Base-by-base conservation (phyloP, 768 basidiomycete species). In the Amanita rubescens region DNA sequence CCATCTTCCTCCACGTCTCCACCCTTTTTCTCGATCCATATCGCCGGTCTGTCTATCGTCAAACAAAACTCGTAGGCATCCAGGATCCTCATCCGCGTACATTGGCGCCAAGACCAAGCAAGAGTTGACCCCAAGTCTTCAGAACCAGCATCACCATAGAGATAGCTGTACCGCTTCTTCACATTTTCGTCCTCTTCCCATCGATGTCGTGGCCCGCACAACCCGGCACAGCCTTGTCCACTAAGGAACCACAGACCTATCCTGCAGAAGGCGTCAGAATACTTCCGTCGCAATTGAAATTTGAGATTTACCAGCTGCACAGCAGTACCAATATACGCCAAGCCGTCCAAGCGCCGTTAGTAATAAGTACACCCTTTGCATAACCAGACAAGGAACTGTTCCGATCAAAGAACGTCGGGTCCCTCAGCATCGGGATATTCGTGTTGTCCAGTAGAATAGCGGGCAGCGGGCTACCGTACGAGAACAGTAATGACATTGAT, bases 51-150 rank as follows among this genome's bases (percentile, higher is more conserved):
- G 11, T 63, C 66, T 4, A 67, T 61, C 7, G 69, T 72, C 25
- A 79, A 67, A 63, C 93, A 94, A 59, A 93, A 86, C 58, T 93
- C 87, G 62, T 81, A 92, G 0, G 86, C 85, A 51, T 89, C 88
- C 59, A 84, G 80, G 24, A 94, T 74, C 41, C 92, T 77, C 58
- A 78, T 65, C 19, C 82, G 75, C 2, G 90, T 88, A 57, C 77
- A 72, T 52, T 85, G 81, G 45, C 81, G 76, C 92, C 92, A 94
- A 51, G 71, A 71, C 91, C 92, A 95, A 5, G 82, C 78, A 20
- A 93, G 75, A 12, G 76, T 72, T 3, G 54, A 55, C n/a, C 63
- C 64, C 15, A 59, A 58, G n/a, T 66, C 58, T 32, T 75, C 71
- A 19, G 73, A 74, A 2, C 70, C 69, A 32, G 76, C 70, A 48